A percentile compares a stretch with the other conserved stretches of the same genome.
These are phyloP conservation scores for Allium cepa DNA, from an alignment of 106 monocot species.

Conservation along the genomic window DNA sequence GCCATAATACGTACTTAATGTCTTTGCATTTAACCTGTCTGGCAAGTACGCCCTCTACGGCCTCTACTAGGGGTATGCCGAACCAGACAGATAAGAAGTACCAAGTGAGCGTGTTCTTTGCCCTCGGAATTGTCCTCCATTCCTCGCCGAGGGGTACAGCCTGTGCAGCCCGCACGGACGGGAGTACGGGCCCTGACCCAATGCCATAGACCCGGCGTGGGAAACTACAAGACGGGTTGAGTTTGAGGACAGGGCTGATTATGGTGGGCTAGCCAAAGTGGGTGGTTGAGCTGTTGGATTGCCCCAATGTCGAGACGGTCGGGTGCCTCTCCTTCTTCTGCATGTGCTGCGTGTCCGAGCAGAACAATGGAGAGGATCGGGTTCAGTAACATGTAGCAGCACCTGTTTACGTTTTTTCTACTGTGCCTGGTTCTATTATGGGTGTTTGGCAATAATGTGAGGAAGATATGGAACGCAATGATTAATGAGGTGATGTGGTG, in stretches of 20 bases:
- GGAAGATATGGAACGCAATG: no score
- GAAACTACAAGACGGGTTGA: neutral
- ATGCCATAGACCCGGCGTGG: neutral
- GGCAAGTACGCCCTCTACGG: constrained; percentile 36
- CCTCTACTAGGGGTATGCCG: constrained; percentile 33
- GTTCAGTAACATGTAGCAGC: constrained; percentile 50
- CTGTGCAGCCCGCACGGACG: no score
- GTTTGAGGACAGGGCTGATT: no score
- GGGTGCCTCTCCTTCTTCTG: constrained; percentile 35
- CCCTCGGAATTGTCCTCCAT: no score
- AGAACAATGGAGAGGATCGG: constrained; percentile 55
- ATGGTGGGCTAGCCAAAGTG: constrained; percentile 26
- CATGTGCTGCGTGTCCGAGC: constrained; percentile 41
- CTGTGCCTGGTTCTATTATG: constrained; percentile 30
- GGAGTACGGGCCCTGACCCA: constrained; percentile 3
- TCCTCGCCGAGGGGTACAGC: no score
- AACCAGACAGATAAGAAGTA: neutral
- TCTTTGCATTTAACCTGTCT: no score
- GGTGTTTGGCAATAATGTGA: constrained; percentile 22
- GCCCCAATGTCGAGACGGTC: constrained; percentile 16
- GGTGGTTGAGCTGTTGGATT: constrained; percentile 35
- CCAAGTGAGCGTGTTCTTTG: no score
- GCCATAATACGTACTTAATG: no score
- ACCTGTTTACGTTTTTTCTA: constrained; percentile 31
- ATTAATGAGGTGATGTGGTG: constrained; percentile 14